Evolutionary conservation across 495 filamentous ascomycete genomes (phyloP), one percentile per base, ranked within the genome.

Genomic region (Recurvomyces mirabilis): DNA sequence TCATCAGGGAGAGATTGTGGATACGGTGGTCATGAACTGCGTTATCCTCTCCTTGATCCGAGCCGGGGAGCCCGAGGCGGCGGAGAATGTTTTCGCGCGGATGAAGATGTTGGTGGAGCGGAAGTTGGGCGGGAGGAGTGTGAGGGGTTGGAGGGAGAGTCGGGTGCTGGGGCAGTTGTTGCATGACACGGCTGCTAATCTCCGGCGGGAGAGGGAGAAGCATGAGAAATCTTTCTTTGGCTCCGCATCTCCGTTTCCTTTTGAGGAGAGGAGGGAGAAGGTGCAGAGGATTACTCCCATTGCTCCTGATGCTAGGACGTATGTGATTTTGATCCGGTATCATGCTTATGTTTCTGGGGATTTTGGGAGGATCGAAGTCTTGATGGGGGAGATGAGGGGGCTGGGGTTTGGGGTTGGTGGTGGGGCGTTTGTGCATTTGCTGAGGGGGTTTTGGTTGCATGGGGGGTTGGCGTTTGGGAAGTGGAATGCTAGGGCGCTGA

Each of bases 1-100:
- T 22, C 65, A 80, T 32, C 74, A 75, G 0, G 87, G 87, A 25
- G 82, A 94, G 56, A 75, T 94, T 13, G 79, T 98, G 23, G 88
- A 96, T 60, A 91, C 86, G 0, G 73, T 80, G 4, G 82, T 85
- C 11, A 66, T 95, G 54, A 95, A 95, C 56, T 81, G 80, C 46
- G 70, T 95, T 52, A 82, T 94, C 45, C 68, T 75, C 1, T 78
- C 87, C 1, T 72, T 96, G 18, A 65, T 96, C 29, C 69, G 73
- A 43, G 73, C 77, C 2, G 78, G 79, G 22, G 85, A 96, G 52
- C 65, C 74, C 3, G 60, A 65, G 19, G 78, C 79, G 1, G 93
- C 87, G 2, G 77, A 87, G 53, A 68, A 78, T 34, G 67, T 94
- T 4, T 94, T 93, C 59, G 69, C 76, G 41, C 76, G 79, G 35